Evolutionary conservation across 768 basidiomycete genomes (phyloP), one percentile per base, ranked within the genome.

Genomic region (Strobilomyces confusus): DNA sequence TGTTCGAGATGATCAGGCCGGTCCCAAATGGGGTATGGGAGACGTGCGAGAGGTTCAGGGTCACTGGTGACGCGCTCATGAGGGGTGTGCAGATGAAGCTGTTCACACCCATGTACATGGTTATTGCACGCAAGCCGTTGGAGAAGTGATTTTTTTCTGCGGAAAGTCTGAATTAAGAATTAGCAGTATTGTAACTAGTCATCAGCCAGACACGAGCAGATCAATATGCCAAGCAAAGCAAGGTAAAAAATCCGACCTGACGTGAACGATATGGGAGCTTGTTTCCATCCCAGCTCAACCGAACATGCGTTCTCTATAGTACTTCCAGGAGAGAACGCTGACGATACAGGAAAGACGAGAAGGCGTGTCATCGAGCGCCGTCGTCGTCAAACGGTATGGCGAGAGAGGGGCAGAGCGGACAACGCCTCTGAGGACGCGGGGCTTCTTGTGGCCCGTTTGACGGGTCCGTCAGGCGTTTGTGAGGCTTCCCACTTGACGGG

Each of bases 21-120:
- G n/a, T n/a, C n/a, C n/a, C n/a, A 74, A 93, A 95, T 77, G 97
- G 97, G n/a, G 98, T 95, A 1, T 84, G 76, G 63, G 83, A 89
- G 51, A 92, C 98, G 33, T 89, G 89, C 55, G 92, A 97, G 76
- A 83, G n/a, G n/a, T n/a, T n/a, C n/a, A n/a, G n/a, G n/a, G n/a
- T n/a, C n/a, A n/a, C n/a, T n/a, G n/a, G n/a, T n/a, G n/a, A n/a
- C n/a, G n/a, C n/a, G n/a, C n/a, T n/a, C n/a, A n/a, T n/a, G n/a
- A n/a, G n/a, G n/a, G n/a, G n/a, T n/a, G n/a, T n/a, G n/a, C n/a
- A n/a, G n/a, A n/a, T n/a, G n/a, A n/a, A n/a, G n/a, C n/a, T n/a
- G n/a, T n/a, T n/a, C n/a, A n/a, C 90, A 9, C 90, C 90, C 0
- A 93, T 93, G 90, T 89, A 86, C 62, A 72, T 92, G 19, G 86